Percentiles rank a stretch among this genome's conserved stretches.
These are phyloP conservation scores for Elongisporangium senticosum DNA, from an alignment of 352 stramenopile species.

Conservation along the genomic window DNA sequence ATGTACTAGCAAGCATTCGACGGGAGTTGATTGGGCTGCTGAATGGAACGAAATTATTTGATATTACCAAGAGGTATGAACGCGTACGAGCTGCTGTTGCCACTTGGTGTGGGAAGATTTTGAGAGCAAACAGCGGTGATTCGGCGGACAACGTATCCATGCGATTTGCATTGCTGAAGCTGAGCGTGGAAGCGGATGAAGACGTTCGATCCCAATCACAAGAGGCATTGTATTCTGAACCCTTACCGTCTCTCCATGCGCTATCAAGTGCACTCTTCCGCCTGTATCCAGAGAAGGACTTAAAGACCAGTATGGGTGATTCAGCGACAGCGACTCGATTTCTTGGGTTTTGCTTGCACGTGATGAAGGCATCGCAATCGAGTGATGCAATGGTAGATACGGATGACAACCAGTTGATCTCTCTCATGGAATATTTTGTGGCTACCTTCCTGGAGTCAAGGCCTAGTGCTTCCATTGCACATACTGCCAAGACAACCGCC, in stretches of 20 bases:
- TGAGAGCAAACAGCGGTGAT: constrained; percentile 4
- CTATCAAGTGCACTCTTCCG: constrained; percentile 22
- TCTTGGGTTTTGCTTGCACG: constrained; percentile 44
- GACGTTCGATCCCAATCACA: constrained; percentile 27
- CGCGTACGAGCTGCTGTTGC: constrained; percentile 57
- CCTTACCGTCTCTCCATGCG: constrained; percentile 26
- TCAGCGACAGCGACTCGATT: constrained; percentile 33
- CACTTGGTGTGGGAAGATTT: constrained; percentile 46
- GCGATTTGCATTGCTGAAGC: constrained; percentile 53
- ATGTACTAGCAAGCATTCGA: constrained; percentile 33
- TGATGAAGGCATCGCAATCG: constrained; percentile 22
- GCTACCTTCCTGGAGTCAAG: constrained; percentile 30
- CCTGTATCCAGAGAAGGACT: constrained; percentile 21
- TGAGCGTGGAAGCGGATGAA: constrained; percentile 31
- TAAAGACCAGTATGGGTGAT: constrained; percentile 37
- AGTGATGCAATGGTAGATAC: constrained; percentile 11
- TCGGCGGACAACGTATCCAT: constrained; percentile 30
- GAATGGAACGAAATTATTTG: constrained; percentile 53
- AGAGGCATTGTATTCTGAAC: constrained; percentile 40
- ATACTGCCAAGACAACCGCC: not conserved
- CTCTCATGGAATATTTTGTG: constrained; percentile 42
- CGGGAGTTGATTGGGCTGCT: constrained; percentile 50
- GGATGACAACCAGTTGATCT: constrained; percentile 14
- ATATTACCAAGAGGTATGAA: constrained; percentile 48
- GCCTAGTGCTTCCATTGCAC: not conserved